These are phyloP conservation scores for Pluteus cervinus DNA, from an alignment of 768 basidiomycete species.

Conservation along the genomic window DNA sequence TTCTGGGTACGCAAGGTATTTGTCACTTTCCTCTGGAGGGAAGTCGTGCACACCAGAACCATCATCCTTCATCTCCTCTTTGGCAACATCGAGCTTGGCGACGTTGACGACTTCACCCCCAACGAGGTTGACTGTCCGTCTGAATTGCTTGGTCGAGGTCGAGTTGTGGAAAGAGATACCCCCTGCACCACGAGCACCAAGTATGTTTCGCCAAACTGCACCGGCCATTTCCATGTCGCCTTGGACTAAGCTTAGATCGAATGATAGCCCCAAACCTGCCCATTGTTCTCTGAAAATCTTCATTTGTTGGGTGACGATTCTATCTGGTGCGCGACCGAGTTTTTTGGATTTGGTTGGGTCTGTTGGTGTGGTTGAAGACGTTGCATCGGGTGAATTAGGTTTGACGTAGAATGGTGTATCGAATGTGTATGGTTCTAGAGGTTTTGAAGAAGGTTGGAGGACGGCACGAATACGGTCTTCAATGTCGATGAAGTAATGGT, in stretches of 20 bases:
- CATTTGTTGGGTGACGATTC: conserved; percentile 82
- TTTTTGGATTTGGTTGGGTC: conserved; percentile 7
- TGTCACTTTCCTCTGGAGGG: conserved; percentile 47
- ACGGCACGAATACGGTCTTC: conserved; percentile 85
- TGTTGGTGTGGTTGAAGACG: too few relatives aligned
- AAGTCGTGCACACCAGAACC: conserved; percentile 72
- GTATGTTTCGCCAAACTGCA: conserved; percentile 87
- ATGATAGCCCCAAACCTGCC: conserved; percentile 72
- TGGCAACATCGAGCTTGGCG: conserved; percentile 48
- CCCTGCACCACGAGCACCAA: conserved; percentile 76
- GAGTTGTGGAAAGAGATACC: conserved; percentile 47
- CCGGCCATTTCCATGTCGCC: conserved; percentile 82
- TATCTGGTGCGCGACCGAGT: conserved; percentile 56
- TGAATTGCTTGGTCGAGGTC: conserved; percentile 28
- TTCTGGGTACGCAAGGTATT: conserved; percentile 70
- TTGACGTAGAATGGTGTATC: conserved; percentile 39
- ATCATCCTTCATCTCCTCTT: conserved; percentile 59
- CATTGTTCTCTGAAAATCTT: conserved; percentile 90
- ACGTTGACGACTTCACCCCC: conserved; percentile 60
- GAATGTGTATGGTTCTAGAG: conserved; percentile 40
- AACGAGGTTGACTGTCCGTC: conserved; percentile 65
- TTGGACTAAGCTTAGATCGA: conserved; percentile 71
- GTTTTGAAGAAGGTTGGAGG: conserved; percentile 50
- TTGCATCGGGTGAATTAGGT: conserved; percentile 28
- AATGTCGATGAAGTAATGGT: conserved; percentile 93